phyloP scores from a whole-genome alignment of 1,284 basidiomycete genomes.

The Cutaneotrichosporon cavernicola region DNA sequence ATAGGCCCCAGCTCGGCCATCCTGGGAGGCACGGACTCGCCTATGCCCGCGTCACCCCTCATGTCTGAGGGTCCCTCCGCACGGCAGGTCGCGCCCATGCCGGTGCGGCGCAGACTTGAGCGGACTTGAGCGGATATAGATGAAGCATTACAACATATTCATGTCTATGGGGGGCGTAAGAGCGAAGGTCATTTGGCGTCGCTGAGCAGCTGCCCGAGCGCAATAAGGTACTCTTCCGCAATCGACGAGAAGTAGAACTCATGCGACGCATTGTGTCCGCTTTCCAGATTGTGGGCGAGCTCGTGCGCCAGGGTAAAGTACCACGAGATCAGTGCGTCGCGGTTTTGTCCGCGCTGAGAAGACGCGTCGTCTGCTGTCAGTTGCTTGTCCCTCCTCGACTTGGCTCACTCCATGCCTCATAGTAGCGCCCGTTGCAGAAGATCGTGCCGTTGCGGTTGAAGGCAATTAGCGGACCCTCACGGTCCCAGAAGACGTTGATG shows the following conservation, averaged over 20 bases:
- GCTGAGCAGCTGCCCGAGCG: constrained; percentile 9
- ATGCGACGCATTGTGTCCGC: constrained; percentile 60
- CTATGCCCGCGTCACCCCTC: background rate
- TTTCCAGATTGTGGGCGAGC: constrained; percentile 47
- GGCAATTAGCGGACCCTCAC: constrained; percentile 77
- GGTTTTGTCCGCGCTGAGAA: constrained; percentile 1
- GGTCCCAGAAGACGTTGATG: constrained; percentile 84
- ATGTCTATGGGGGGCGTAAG: background rate
- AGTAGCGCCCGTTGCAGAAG: constrained; percentile 86
- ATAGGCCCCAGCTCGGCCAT: background rate
- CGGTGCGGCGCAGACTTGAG: background rate
- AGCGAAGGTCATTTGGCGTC: background rate
- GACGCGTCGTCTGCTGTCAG: constrained; percentile 57
- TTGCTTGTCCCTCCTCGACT: constrained; percentile 61
- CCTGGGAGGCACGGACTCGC: background rate
- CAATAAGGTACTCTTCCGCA: constrained; percentile 62
- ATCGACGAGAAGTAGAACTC: constrained; percentile 93
- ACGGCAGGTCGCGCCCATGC: constrained; percentile 1
- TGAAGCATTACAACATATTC: background rate
- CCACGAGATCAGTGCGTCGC: constrained; percentile 72
- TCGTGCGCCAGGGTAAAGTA: constrained; percentile 85
- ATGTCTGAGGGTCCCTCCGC: background rate
- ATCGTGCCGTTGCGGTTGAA: constrained; percentile 89
- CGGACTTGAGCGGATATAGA: constrained; percentile 2
- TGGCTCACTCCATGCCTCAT: constrained; percentile 77